A percentile compares a stretch with the other conserved stretches of the same genome.
Evolutionary conservation across 148 eudicot species (phyloP).

Genomic region (Talinum fruticosum): DNA sequence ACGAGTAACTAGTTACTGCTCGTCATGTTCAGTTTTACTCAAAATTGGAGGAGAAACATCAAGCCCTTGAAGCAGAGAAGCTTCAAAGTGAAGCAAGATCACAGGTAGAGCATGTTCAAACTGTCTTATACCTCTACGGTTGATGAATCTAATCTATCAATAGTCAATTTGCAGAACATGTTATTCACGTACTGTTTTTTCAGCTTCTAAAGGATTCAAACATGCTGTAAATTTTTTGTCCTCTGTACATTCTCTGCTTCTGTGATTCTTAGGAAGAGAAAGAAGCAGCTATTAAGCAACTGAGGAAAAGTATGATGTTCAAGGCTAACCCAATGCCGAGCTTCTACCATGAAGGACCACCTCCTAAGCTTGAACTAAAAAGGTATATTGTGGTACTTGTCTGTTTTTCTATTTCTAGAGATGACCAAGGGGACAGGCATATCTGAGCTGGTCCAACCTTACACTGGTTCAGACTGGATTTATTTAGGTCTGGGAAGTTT

Average conservation of each 20-base stretch:
- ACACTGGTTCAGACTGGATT: no score
- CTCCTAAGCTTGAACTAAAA: constrained; percentile 73
- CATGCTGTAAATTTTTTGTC: not conserved
- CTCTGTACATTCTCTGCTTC: constrained; percentile 17
- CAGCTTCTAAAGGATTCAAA: not conserved
- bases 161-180: not conserved
- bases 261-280: constrained; percentile 58
- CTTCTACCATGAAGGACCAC: constrained; percentile 84
- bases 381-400: constrained; percentile 40
- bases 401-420: not conserved
- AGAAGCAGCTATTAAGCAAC: constrained; percentile 68
- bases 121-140: not conserved
- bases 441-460: no score
- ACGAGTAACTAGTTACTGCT: not conserved
- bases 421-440: no score
- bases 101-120: constrained; percentile 46
- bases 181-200: not conserved
- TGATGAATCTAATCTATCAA: not conserved
- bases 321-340: constrained; percentile 79
- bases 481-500: no score
- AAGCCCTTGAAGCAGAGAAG: constrained; percentile 83
- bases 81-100: constrained; percentile 69
- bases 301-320: constrained; percentile 58
- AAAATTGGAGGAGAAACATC: constrained; percentile 84
- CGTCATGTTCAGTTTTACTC: constrained; percentile 52